Evolutionary conservation across 139 green algal species (phyloP).

Genomic region (Closterium sp.): DNA sequence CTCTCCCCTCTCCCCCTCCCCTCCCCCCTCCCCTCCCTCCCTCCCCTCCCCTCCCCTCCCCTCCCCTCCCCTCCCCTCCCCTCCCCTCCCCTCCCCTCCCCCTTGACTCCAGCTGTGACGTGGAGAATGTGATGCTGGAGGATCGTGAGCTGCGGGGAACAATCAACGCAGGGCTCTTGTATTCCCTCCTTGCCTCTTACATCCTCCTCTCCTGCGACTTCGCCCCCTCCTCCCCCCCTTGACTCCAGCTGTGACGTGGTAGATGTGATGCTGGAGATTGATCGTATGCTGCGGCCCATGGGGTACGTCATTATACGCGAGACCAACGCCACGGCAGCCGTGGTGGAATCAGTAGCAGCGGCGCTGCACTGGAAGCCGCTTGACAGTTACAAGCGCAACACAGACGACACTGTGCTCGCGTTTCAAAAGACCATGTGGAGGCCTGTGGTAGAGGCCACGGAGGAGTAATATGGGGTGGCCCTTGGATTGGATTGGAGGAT

Average conservation of each 20-base stretch:
- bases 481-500: too few relatives aligned
- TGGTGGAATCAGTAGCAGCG: not conserved
- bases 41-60: too few relatives aligned
- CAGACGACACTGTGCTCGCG: not conserved
- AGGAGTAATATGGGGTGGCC: not conserved
- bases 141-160: slow-evolving; percentile 2
- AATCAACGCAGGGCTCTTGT: too few relatives aligned
- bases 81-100: too few relatives aligned
- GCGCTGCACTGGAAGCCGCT: not conserved
- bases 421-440: not conserved
- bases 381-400: not conserved
- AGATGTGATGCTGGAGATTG: slow-evolving; percentile 22
- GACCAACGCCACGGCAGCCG: not conserved
- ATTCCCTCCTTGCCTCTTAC: too few relatives aligned
- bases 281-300: slow-evolving; percentile 19
- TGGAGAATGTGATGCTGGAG: slow-evolving; percentile 9
- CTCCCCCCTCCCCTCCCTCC: too few relatives aligned
- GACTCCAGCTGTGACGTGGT: not conserved
- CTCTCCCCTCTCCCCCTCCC: too few relatives aligned
- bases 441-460: not conserved
- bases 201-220: too few relatives aligned
- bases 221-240: too few relatives aligned
- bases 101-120: not conserved
- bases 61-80: too few relatives aligned
- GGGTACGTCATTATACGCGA: slow-evolving; percentile 22